These are phyloP conservation scores for Isoetes taiwanensis DNA, from an alignment of 75 land plant species.

Conservation along the genomic window DNA sequence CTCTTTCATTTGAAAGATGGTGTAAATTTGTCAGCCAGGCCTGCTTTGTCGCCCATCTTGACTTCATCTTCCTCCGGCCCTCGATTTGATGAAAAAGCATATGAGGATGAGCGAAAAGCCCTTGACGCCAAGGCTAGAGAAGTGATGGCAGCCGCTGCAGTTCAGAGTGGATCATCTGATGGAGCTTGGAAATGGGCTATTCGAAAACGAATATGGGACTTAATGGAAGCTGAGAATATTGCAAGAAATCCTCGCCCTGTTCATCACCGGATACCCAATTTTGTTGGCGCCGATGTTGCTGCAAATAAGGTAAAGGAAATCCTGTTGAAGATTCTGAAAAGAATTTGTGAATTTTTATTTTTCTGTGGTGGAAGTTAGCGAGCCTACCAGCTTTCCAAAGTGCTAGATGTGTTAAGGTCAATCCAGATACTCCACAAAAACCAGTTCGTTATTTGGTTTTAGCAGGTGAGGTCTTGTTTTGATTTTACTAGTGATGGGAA, in stretches of 20 bases:
- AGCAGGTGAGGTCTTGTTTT: slow-evolving; percentile 29
- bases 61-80: too few relatives aligned
- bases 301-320: slow-evolving; percentile 9
- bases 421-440: slow-evolving; percentile 92
- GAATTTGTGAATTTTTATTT: not conserved
- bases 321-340: not conserved
- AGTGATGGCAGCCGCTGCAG: slow-evolving; percentile 21
- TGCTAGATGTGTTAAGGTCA: slow-evolving; percentile 81
- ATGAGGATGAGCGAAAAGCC: slow-evolving; percentile 58
- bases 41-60: too few relatives aligned
- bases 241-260: slow-evolving; percentile 9
- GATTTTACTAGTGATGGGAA: not conserved
- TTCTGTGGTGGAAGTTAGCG: slow-evolving; percentile 33
- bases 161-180: not conserved
- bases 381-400: slow-evolving; percentile 39
- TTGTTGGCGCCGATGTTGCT: slow-evolving; percentile 6
- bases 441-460: slow-evolving; percentile 77
- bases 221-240: slow-evolving; percentile 8
- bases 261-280: slow-evolving; percentile 14
- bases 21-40: too few relatives aligned
- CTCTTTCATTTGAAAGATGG: too few relatives aligned
- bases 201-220: slow-evolving; percentile 11
- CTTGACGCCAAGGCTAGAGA: slow-evolving; percentile 54
- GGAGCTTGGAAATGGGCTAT: slow-evolving; percentile 17
- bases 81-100: too few relatives aligned